These are phyloP conservation scores for Micromonas commoda DNA, from an alignment of 139 green algal species.

Conservation along the genomic window DNA sequence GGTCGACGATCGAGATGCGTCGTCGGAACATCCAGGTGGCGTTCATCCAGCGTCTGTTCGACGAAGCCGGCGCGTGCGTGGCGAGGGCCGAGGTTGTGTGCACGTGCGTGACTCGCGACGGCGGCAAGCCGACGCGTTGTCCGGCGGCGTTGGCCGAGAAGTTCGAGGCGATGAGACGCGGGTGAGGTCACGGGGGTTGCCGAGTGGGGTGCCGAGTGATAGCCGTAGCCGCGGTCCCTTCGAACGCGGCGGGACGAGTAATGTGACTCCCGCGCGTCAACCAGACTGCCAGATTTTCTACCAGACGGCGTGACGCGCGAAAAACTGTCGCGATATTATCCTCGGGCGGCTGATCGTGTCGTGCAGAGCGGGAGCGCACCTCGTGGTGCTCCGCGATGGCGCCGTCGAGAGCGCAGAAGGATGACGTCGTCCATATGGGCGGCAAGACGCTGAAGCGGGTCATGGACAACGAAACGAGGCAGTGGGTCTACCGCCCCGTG, in stretches of 20 bases:
- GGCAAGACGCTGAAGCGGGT: neutral
- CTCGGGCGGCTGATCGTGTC: neutral
- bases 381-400: neutral
- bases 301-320: no score
- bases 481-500: slow-evolving; percentile 3
- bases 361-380: neutral
- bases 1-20: neutral
- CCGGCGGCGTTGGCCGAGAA: neutral
- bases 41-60: neutral
- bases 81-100: neutral
- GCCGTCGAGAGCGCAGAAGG: no score
- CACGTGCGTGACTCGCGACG: neutral
- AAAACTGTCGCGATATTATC: neutral
- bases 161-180: neutral
- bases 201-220: no score
- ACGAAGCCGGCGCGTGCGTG: neutral
- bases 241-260: no score
- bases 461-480: neutral
- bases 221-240: no score
- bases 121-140: neutral
- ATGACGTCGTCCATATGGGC: neutral
- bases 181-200: no score
- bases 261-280: no score
- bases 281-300: no score
- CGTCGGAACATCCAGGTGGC: neutral